These are phyloP conservation scores for Plasmopara halstedii DNA, from an alignment of 352 stramenopile genomes.

Conservation along the genomic window DNA sequence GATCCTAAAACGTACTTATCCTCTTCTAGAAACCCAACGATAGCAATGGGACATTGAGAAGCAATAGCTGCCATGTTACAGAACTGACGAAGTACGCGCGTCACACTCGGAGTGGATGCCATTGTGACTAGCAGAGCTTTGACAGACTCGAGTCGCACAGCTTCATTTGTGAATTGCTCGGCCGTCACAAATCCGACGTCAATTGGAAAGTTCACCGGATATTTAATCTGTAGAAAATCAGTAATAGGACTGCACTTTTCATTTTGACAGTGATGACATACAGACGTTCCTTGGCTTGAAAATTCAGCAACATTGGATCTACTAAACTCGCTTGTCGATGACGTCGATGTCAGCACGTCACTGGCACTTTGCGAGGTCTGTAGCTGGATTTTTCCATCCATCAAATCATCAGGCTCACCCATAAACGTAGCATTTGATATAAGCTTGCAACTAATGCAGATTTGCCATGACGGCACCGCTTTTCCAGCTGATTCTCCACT, in stretches of 20 bases:
- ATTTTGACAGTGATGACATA: conserved; percentile 56
- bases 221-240: conserved; percentile 45
- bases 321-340: conserved; percentile 13
- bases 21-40: conserved; percentile 55
- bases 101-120: conserved; percentile 27
- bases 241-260: conserved; percentile 49
- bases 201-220: conserved; percentile 25
- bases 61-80: conserved; percentile 75
- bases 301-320: conserved; percentile 14
- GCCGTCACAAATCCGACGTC: conserved; percentile 32
- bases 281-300: conserved; percentile 8
- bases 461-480: conserved; percentile 18
- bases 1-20: conserved; percentile 50
- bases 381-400: conserved; percentile 30
- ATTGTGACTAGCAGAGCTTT: conserved; percentile 35
- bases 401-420: conserved; percentile 35
- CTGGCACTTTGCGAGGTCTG: conserved; percentile 13
- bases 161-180: conserved; percentile 47
- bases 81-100: conserved; percentile 53
- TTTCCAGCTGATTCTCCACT: conserved; percentile 20
- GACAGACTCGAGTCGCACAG: conserved; percentile 38
- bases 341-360: conserved; percentile 11
- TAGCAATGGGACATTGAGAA: conserved; percentile 50
- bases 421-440: conserved; percentile 37
- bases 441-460: conserved; percentile 77